phyloP scores from a whole-genome alignment of 306 rosid species.

The Quercus berberidifolia region DNA sequence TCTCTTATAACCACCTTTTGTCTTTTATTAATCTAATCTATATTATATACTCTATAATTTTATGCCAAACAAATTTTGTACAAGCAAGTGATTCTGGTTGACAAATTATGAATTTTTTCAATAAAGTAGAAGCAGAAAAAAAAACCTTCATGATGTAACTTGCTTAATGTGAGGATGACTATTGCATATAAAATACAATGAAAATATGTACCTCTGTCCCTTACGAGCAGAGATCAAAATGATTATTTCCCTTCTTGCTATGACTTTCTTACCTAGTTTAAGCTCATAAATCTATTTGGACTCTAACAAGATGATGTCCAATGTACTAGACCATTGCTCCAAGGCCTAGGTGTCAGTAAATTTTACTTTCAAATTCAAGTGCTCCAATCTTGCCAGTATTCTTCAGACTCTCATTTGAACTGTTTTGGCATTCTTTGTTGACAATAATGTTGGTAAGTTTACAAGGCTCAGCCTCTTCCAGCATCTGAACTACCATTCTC shows the following conservation, averaged over 20 bases:
- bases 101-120: background rate
- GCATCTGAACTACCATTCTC: conserved; percentile 88
- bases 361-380: background rate
- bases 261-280: background rate
- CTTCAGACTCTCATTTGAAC: background rate
- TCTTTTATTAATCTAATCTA: too few species aligned
- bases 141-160: background rate
- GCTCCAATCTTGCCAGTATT: background rate
- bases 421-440: conserved; percentile 27
- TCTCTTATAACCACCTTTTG: too few species aligned
- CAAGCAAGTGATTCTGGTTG: background rate
- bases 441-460: conserved; percentile 33
- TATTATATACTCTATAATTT: too few species aligned
- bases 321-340: background rate
- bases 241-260: background rate
- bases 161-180: background rate
- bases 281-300: background rate
- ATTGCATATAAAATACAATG: background rate
- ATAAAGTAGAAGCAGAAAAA: background rate
- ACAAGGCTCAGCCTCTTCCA: conserved; percentile 72
- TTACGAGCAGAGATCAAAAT: background rate
- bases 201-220: background rate
- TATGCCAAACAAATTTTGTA: background rate
- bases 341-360: background rate
- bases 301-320: background rate